phyloP scores from a whole-genome alignment of 495 filamentous ascomycete species.

The Lophiotrema nucula region DNA sequence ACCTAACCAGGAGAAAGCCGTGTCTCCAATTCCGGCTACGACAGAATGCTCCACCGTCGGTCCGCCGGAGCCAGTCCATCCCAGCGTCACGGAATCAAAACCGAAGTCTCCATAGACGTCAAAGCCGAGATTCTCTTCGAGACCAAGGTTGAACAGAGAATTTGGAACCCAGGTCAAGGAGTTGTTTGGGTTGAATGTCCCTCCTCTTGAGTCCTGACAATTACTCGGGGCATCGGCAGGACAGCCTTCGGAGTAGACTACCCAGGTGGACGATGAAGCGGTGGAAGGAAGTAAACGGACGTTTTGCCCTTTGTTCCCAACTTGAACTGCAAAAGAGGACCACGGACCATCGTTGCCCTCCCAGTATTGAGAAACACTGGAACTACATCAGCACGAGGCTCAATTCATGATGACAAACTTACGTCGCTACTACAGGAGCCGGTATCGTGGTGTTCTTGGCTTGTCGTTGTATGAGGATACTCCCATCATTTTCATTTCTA shows the following conservation, averaged over 20 bases:
- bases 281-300: slow-evolving; percentile 59
- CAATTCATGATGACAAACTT: neutral
- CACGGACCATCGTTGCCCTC: slow-evolving; percentile 34
- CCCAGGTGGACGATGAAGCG: slow-evolving; percentile 57
- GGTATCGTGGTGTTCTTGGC: slow-evolving; percentile 11
- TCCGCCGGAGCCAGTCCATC: slow-evolving; percentile 39
- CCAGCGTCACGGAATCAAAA: slow-evolving; percentile 50
- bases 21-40: slow-evolving; percentile 56
- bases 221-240: slow-evolving; percentile 34
- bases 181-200: slow-evolving; percentile 49
- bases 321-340: slow-evolving; percentile 52
- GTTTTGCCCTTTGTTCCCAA: slow-evolving; percentile 57
- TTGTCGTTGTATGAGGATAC: neutral
- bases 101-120: slow-evolving; percentile 58
- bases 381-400: neutral
- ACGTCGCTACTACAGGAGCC: slow-evolving; percentile 23
- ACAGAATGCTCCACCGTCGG: slow-evolving; percentile 45
- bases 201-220: slow-evolving; percentile 48
- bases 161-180: slow-evolving; percentile 59
- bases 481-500: neutral
- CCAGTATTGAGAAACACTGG: slow-evolving; percentile 28
- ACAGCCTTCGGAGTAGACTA: slow-evolving; percentile 53
- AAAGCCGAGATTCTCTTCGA: slow-evolving; percentile 51
- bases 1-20: slow-evolving; percentile 55
- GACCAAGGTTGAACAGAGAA: slow-evolving; percentile 54